phyloP scores from a whole-genome alignment of 495 filamentous ascomycete genomes.

The Chaetomium fimeti region DNA sequence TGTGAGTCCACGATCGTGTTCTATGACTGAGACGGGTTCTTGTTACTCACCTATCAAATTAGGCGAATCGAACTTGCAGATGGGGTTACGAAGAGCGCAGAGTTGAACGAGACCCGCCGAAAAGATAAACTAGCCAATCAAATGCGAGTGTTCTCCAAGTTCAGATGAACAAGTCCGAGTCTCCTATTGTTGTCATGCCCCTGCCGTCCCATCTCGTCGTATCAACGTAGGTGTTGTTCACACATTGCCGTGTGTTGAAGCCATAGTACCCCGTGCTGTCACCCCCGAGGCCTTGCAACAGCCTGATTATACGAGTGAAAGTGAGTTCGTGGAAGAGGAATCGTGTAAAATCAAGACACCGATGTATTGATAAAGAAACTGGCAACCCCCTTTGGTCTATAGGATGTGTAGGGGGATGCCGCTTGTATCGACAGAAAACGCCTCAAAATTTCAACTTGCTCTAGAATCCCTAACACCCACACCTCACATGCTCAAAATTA shows the following conservation, averaged over 20 bases:
- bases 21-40: background rate
- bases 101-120: constrained; percentile 10
- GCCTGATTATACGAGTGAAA: too few species aligned
- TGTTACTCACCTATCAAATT: constrained; percentile 20
- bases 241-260: too few species aligned
- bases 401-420: background rate
- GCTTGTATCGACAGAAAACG: background rate
- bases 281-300: too few species aligned
- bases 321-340: background rate
- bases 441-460: background rate
- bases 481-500: constrained; percentile 39
- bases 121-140: constrained; percentile 13
- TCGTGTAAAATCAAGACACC: background rate
- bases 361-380: constrained; percentile 1
- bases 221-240: too few species aligned
- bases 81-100: background rate
- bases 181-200: background rate
- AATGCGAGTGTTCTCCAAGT: background rate
- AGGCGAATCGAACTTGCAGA: constrained; percentile 7
- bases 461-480: background rate
- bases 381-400: background rate
- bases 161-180: background rate
- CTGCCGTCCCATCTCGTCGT: too few species aligned
- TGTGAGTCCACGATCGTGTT: background rate
- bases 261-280: too few species aligned